These are phyloP conservation scores for Pseudopyrenochaeta lycopersici DNA, from an alignment of 2,329 filamentous ascomycete genomes.

Conservation along the genomic window DNA sequence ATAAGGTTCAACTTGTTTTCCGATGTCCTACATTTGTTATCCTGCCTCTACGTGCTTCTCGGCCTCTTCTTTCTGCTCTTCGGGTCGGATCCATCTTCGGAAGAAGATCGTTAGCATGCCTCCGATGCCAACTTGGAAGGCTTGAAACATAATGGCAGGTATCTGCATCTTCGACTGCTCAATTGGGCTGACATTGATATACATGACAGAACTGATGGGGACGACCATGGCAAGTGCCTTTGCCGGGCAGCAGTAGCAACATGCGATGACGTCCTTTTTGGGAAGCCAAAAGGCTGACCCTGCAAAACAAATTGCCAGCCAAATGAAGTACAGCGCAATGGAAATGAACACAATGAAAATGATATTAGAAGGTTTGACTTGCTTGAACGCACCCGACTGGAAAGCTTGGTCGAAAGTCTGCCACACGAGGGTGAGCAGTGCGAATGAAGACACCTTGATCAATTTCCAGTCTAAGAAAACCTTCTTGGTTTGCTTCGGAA, in stretches of 20 bases:
- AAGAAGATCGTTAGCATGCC: slow-evolving; percentile 54
- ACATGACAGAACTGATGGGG: slow-evolving; percentile 74
- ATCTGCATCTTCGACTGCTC: slow-evolving; percentile 69
- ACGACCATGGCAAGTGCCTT: slow-evolving; percentile 78
- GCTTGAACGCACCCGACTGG: slow-evolving; percentile 67
- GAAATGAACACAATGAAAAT: slow-evolving; percentile 74
- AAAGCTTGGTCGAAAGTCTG: slow-evolving; percentile 74
- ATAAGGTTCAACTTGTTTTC: not conserved
- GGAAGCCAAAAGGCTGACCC: slow-evolving; percentile 64
- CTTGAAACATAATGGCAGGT: slow-evolving; percentile 67
- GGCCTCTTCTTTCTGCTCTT: slow-evolving; percentile 59
- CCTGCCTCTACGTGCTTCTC: slow-evolving; percentile 28
- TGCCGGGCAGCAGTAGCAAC: slow-evolving; percentile 77
- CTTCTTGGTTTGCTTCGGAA: slow-evolving; percentile 62
- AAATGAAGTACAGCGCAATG: slow-evolving; percentile 69
- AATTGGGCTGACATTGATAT: slow-evolving; percentile 63
- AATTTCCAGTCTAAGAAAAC: slow-evolving; percentile 60
- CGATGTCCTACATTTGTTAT: slow-evolving; percentile 4
- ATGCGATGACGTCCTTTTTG: slow-evolving; percentile 71
- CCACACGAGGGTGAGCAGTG: slow-evolving; percentile 65
- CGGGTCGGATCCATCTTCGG: slow-evolving; percentile 58
- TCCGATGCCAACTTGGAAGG: slow-evolving; percentile 54
- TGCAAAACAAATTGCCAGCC: slow-evolving; percentile 68
- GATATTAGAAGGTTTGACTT: slow-evolving; percentile 67
- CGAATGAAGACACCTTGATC: slow-evolving; percentile 55